Evolutionary conservation across 2,329 filamentous ascomycete genomes (phyloP).

Genomic region (Ophiostoma sp.): DNA sequence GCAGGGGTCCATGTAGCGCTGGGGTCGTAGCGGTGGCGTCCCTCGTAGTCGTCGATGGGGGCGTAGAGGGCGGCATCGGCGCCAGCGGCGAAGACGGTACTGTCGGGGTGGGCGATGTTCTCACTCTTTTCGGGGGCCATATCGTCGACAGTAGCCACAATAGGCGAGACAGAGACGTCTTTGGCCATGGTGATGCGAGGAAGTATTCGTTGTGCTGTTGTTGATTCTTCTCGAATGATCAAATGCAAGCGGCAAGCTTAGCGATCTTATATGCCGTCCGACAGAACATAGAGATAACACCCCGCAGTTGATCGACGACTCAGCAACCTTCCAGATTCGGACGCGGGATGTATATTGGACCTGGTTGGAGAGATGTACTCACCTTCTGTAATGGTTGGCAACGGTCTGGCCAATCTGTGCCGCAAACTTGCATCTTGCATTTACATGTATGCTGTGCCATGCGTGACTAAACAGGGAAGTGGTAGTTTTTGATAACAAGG

Average conservation of each 20-base stretch:
- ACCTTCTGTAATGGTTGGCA: background rate
- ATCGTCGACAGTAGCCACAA: background rate
- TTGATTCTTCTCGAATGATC: background rate
- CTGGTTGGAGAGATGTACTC: too few relatives aligned
- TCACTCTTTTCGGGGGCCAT: background rate
- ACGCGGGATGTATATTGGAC: background rate
- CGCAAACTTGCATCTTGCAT: background rate
- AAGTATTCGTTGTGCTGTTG: background rate
- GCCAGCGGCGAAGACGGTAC: constrained; percentile 27
- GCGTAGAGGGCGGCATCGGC: constrained; percentile 40
- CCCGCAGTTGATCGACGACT: background rate
- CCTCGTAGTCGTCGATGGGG: constrained; percentile 58
- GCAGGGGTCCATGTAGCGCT: constrained; percentile 55
- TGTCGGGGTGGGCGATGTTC: constrained; percentile 17
- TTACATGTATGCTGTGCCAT: background rate
- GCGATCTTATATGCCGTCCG: background rate
- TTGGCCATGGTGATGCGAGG: background rate
- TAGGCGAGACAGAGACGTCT: background rate
- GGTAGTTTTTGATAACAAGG: background rate
- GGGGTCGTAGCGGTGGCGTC: constrained; percentile 60
- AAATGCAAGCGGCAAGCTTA: background rate
- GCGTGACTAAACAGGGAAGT: background rate
- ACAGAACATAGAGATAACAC: background rate
- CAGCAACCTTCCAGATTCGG: background rate
- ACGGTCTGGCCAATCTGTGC: background rate